Evolutionary conservation across 495 filamentous ascomycete genomes (phyloP), one percentile per base, ranked within the genome.

Genomic region (Platismatia glauca): DNA sequence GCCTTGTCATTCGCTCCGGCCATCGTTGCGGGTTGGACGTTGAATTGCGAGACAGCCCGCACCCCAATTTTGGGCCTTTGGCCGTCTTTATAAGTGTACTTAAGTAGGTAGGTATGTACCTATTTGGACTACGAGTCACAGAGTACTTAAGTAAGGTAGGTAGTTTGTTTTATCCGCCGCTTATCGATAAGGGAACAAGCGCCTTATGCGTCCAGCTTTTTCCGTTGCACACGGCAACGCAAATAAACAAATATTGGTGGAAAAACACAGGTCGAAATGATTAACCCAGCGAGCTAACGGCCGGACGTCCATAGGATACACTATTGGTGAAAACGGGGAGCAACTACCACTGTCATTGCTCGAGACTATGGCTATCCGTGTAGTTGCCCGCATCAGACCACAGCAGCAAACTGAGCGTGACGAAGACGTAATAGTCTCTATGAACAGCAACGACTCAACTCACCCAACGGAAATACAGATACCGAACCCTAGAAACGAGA

Each of bases 401-500:
- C 84, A 96, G 56, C 82, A 96, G 41, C 86, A 88, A 67, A 82
- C 84, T 44, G 94, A 97, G 75, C 77, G 85, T 12, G 88, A 89
- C 65, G 83, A 86, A 69, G 93, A 98, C 72, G 79, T 86, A 68
- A 95, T 98, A 68, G 85, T 98, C 57, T 82, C 67, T 12, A 68
- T 59, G 39, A 71, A 71, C 63, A 67, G 61, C 48, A 69, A 72
- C 67, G 81, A 83, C 8, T 72, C 74, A 46, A 71, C 72, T 52
- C 82, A 87, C 41, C 82, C 83, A 13, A 92, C 84, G 15, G 73
- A 91, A 16, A 84, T 98, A 66, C 87, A 89, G 66, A 96, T 98
- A 69, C 94, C 94, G 27, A 97, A 90, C 73, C 92, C 93, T 0
- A 96, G 92, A 77, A 96, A 97, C 64, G 88, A 89, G 64, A 78